Percentiles rank a stretch among this genome's conserved stretches.
Evolutionary conservation across 139 green algal genomes (phyloP).

Genomic region (Marvania coccoides): DNA sequence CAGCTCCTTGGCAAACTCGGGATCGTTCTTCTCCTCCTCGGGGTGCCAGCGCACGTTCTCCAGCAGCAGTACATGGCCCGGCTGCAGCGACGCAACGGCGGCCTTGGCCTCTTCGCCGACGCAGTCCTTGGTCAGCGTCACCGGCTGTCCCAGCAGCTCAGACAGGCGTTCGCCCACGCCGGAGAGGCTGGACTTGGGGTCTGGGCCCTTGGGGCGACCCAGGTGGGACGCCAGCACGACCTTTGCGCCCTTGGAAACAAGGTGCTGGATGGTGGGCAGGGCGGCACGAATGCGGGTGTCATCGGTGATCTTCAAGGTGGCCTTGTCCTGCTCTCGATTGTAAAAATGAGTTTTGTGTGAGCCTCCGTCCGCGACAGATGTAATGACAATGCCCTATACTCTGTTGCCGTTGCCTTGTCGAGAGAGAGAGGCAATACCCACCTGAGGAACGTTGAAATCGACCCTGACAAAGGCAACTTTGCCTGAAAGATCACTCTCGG

Average conservation of each 20-base stretch:
- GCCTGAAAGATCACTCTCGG: constrained; percentile 81
- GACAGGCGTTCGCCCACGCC: constrained; percentile 61
- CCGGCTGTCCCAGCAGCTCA: constrained; percentile 67
- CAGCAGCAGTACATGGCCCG: constrained; percentile 66
- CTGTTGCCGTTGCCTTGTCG: too few species aligned
- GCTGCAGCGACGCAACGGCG: constrained; percentile 53
- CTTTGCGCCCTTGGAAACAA: constrained; percentile 90
- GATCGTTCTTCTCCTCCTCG: constrained; percentile 96
- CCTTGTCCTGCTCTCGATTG: constrained; percentile 10
- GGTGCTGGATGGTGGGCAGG: constrained; percentile 69
- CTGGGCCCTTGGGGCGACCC: constrained; percentile 90
- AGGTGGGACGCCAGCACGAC: constrained; percentile 93
- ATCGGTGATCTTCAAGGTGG: constrained; percentile 78
- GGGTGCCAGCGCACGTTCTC: constrained; percentile 73
- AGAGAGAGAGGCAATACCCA: constrained; percentile 38
- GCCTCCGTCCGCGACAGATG: not conserved
- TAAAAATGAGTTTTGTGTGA: not conserved
- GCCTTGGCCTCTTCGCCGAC: constrained; percentile 74
- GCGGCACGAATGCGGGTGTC: constrained; percentile 95
- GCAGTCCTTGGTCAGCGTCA: constrained; percentile 90
- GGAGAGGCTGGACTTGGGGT: constrained; percentile 72
- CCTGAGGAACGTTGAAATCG: constrained; percentile 97
- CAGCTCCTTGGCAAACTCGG: constrained; percentile 86
- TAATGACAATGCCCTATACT: not conserved
- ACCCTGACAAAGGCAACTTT: constrained; percentile 77